Conservation (phyloP, 495 filamentous ascomycete species). For the Lepraria neglecta region DNA sequence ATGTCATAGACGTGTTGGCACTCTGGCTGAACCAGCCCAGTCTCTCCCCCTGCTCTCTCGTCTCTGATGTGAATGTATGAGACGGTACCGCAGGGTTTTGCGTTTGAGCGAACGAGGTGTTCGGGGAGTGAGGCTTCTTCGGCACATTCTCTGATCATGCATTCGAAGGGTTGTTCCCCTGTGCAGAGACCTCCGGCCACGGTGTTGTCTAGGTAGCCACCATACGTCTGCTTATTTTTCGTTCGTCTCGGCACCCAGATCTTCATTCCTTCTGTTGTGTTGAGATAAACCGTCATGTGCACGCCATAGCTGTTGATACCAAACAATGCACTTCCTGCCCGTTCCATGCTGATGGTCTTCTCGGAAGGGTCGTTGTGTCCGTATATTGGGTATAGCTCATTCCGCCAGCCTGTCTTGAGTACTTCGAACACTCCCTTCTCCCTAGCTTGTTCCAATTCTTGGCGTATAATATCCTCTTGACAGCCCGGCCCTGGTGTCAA, state of each 20-base stretch:
- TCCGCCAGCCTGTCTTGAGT: conserved; percentile 68
- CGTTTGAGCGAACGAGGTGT: conserved; percentile 53
- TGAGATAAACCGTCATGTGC: conserved; percentile 75
- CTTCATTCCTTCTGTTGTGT: conserved; percentile 54
- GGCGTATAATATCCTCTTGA: conserved; percentile 53
- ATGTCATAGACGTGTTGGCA: conserved; percentile 89
- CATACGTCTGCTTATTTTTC: conserved; percentile 73
- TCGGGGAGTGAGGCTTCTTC: conserved; percentile 87
- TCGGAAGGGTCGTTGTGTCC: conserved; percentile 49
- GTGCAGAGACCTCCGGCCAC: conserved; percentile 86
- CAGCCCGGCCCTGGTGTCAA: conserved; percentile 41
- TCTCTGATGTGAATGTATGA: conserved; percentile 83
- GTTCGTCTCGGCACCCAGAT: conserved; percentile 82
- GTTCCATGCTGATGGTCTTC: conserved; percentile 70
- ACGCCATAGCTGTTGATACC: conserved; percentile 84
- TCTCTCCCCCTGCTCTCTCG: conserved; percentile 72
- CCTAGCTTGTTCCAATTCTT: conserved; percentile 58
- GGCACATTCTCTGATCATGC: conserved; percentile 73
- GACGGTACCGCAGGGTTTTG: conserved; percentile 58
- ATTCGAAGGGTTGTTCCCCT: conserved; percentile 68
- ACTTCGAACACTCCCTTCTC: conserved; percentile 59
- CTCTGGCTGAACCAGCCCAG: conserved; percentile 83
- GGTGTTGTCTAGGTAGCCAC: conserved; percentile 85
- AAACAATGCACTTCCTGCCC: conserved; percentile 71
- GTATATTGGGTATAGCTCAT: conserved; percentile 83